Evolutionary conservation across 225 moss, liverwort and hornwort genomes (phyloP).

Genomic region (Thuidium tamariscinum): DNA sequence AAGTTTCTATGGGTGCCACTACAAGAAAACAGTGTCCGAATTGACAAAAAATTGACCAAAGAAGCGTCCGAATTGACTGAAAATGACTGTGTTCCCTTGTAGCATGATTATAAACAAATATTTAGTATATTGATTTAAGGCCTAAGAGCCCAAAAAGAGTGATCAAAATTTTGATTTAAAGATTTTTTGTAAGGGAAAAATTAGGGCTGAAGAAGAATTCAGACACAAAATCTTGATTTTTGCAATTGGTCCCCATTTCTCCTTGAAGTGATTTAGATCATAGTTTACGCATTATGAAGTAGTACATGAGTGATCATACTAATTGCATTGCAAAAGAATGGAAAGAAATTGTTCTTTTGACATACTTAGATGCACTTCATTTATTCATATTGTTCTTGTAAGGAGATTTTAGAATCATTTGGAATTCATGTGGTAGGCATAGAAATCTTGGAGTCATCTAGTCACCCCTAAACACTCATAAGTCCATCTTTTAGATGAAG

Average conservation of each 20-base stretch:
- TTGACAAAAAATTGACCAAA: too few relatives aligned
- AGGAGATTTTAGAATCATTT: too few relatives aligned
- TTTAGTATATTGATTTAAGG: too few relatives aligned
- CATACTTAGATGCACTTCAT: not conserved
- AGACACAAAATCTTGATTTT: not conserved
- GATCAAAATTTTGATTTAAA: rapidly evolving
- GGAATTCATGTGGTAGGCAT: rapidly evolving
- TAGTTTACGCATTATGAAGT: too few relatives aligned
- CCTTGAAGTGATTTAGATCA: not conserved
- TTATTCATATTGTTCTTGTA: rapidly evolving
- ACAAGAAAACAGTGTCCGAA: too few relatives aligned
- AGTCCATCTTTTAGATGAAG: not conserved
- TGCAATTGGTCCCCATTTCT: rapidly evolving
- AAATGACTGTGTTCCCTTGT: too few relatives aligned
- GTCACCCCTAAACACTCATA: rapidly evolving
- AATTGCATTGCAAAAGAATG: not conserved
- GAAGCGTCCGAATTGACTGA: too few relatives aligned
- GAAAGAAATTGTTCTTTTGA: not conserved
- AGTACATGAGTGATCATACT: too few relatives aligned
- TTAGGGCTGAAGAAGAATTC: rapidly evolving
- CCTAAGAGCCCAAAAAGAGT: rapidly evolving
- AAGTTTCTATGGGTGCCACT: too few relatives aligned
- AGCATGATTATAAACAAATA: too few relatives aligned
- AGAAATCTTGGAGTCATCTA: rapidly evolving
- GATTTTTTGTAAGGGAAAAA: rapidly evolving